Evolutionary conservation across 176 grass and related monocot species (phyloP).

Genomic region (Ampelocalamus luodianensis): DNA sequence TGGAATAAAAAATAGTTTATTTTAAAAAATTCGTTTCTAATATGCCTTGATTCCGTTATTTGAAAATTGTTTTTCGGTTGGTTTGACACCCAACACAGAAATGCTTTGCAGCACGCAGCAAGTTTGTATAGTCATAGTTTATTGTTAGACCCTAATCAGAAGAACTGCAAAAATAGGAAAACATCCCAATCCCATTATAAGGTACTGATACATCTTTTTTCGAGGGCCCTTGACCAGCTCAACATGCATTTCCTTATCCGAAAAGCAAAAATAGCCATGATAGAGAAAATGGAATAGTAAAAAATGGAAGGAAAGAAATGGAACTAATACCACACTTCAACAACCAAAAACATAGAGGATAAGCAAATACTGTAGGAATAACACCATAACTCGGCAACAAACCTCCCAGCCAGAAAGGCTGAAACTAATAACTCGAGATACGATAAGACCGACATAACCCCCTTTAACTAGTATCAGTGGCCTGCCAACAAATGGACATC

Average conservation of each 20-base stretch:
- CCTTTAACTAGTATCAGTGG: background rate
- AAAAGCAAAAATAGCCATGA: background rate
- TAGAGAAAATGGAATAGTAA: background rate
- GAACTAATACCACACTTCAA: slow-evolving; percentile 8
- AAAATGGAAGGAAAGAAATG: background rate
- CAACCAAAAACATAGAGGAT: background rate
- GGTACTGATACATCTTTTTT: background rate
- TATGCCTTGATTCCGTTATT: background rate
- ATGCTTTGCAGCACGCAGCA: background rate
- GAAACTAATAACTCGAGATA: slow-evolving; percentile 1
- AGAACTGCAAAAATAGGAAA: background rate
- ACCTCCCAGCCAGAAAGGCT: background rate
- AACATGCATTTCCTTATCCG: background rate
- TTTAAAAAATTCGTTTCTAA: too few relatives aligned
- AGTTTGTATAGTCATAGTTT: background rate
- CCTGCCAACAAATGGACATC: background rate
- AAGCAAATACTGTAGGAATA: slow-evolving; percentile 6
- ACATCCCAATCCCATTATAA: background rate
- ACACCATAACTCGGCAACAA: background rate
- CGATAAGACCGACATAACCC: background rate
- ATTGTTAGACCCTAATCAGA: background rate
- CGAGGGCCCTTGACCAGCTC: background rate
- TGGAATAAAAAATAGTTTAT: too few relatives aligned
- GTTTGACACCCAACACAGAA: background rate
- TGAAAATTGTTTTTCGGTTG: slow-evolving; percentile 8